These are phyloP conservation scores for Vigna reflexopilosa DNA, from an alignment of 306 rosid species.

Conservation along the genomic window DNA sequence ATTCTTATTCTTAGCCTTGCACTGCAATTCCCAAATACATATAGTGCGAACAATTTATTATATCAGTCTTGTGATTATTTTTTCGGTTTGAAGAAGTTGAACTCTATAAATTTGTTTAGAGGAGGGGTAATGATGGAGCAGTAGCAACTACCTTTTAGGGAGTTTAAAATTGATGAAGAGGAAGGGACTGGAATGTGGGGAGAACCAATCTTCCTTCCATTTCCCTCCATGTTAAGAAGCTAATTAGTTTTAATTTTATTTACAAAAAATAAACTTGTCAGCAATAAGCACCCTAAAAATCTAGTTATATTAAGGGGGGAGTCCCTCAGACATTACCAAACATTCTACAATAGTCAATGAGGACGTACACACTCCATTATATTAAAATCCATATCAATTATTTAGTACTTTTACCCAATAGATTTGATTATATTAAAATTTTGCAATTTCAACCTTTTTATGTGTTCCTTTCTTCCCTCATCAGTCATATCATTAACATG, in stretches of 20 bases:
- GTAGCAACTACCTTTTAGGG: conserved; percentile 29
- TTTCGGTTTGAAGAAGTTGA: conserved; percentile 6
- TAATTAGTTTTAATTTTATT: neutral
- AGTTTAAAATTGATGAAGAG: conserved; percentile 12
- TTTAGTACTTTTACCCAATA: conserved; percentile 5
- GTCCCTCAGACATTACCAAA: too few species aligned
- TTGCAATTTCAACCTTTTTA: conserved; percentile 4
- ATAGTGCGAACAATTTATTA: neutral
- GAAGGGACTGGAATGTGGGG: neutral
- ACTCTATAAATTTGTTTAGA: conserved; percentile 15
- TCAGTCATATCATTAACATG: conserved; percentile 6
- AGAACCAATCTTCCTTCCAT: neutral
- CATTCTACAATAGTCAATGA: too few species aligned
- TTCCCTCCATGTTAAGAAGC: conserved; percentile 9
- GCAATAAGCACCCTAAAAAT: too few species aligned
- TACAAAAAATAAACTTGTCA: too few species aligned
- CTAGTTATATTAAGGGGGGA: too few species aligned
- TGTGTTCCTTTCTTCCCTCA: conserved; percentile 18
- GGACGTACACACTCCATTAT: too few species aligned
- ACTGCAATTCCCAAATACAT: conserved; percentile 27
- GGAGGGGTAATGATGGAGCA: conserved; percentile 1
- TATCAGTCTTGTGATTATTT: neutral
- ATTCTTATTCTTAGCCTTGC: conserved; percentile 1
- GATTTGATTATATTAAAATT: conserved; percentile 22
- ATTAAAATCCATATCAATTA: too few species aligned